Base-by-base conservation (phyloP, 371 early-diverging fungal genomes). In the Syncephalastrum sp. region DNA sequence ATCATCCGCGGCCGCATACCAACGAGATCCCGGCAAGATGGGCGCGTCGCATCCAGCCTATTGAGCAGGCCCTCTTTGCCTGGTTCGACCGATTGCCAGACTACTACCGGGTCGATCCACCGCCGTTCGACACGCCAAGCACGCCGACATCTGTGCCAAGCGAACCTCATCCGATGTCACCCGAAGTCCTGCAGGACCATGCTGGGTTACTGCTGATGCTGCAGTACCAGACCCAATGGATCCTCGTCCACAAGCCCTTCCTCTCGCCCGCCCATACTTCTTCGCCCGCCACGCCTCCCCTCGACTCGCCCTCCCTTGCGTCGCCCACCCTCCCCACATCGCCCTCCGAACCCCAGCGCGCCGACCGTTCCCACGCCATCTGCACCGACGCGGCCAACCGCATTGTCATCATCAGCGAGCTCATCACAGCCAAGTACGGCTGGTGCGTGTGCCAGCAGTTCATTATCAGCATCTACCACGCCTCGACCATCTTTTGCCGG, bases 361-460 rank as follows among this genome's bases (percentile, higher is more conserved):
- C 67, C 4, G 59, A 68, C 16, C 63, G 72, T 1, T 74, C 78
- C 0, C 68, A 65, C 14, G 60, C 56, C 7, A 78, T 78, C 10
- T 74, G 78, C 47, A 68, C 64, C 2, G 75, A 72, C 53, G 74
- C 78, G n/a, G 75, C 78, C 4, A 70, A 75, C 16, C 72, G 75
- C 4, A 70, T 78, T 43, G 69, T 78, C 1, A 56, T 63, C 7
- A 57, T 72, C 44, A 60, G 71, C 17, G 75, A 78, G 38, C 17
- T 57, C 5, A 69, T 78, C 19, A 65, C 68, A 0, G 57, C 66
- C 42, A 50, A 61, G 12, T 72, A 65, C 54, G 69, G 75, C 5
- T 74, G 75, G 78, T 78, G 78, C 42, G 70, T 70, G 2, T 78
- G 68, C n/a, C 75, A 78, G 33, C 73, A 72, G 50, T 74, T 72